Percentiles rank a stretch among this genome's conserved stretches.
These are phyloP conservation scores for Wilcoxina mikolae DNA, from an alignment of 495 filamentous ascomycete species.

Conservation along the genomic window DNA sequence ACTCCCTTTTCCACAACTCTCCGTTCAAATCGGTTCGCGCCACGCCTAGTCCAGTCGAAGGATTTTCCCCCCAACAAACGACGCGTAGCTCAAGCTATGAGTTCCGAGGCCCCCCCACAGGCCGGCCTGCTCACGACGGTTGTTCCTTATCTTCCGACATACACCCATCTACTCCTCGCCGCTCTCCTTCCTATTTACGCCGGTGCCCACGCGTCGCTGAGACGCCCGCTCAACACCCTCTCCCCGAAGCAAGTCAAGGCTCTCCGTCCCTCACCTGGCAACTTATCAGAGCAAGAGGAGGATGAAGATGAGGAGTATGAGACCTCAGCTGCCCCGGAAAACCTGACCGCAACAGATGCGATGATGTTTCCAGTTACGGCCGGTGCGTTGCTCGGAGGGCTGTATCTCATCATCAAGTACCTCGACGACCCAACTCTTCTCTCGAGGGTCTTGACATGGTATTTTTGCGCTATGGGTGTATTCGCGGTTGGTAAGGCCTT, in stretches of 20 bases:
- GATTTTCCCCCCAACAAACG: not conserved
- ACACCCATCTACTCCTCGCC: conserved; percentile 50
- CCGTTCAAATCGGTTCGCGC: too few species aligned
- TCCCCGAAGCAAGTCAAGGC: conserved; percentile 17
- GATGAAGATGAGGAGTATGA: conserved; percentile 44
- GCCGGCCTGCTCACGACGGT: not conserved
- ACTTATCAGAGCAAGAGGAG: conserved; percentile 40
- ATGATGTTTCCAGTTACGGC: conserved; percentile 76
- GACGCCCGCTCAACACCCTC: conserved; percentile 40
- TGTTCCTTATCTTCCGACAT: conserved; percentile 39
- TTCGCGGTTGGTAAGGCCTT: conserved; percentile 55
- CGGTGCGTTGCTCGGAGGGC: conserved; percentile 51
- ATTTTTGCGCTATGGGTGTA: conserved; percentile 68
- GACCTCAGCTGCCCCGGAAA: conserved; percentile 48
- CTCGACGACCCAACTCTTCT: conserved; percentile 64
- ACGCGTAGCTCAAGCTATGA: not conserved
- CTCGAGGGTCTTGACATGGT: conserved; percentile 71
- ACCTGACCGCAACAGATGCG: conserved; percentile 64
- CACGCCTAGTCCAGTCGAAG: not conserved
- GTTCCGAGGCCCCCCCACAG: not conserved
- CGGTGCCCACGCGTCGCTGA: conserved; percentile 54
- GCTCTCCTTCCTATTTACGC: conserved; percentile 60
- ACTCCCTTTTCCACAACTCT: too few species aligned
- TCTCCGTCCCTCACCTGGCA: conserved; percentile 47
- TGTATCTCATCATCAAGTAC: conserved; percentile 86